These are phyloP conservation scores for Linnemannia exigua DNA, from an alignment of 192 early-diverging fungal species.

Conservation along the genomic window DNA sequence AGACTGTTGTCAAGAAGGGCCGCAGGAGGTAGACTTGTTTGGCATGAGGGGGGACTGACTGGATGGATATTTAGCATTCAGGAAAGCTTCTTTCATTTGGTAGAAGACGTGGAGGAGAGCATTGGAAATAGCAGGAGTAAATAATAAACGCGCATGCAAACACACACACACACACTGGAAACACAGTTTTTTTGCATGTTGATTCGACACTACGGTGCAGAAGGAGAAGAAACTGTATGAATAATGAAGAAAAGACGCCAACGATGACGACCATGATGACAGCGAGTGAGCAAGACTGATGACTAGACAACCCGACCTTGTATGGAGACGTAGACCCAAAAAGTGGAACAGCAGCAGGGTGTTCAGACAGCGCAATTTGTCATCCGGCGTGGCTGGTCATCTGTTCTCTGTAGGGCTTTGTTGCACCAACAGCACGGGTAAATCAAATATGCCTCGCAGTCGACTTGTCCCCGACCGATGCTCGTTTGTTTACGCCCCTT, in stretches of 20 bases:
- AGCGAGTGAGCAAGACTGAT: neutral
- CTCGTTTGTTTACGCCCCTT: neutral
- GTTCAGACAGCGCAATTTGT: neutral
- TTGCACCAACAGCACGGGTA: too few relatives aligned
- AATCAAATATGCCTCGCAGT: neutral
- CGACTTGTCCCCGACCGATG: neutral
- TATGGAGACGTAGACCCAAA: too few relatives aligned
- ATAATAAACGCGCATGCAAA: neutral
- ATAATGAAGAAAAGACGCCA: neutral
- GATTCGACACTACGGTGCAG: too few relatives aligned
- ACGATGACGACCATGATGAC: neutral
- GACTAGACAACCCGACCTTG: neutral
- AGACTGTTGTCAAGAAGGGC: constrained; percentile 57
- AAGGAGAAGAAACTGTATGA: neutral
- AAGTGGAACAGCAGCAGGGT: neutral
- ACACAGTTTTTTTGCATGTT: too few relatives aligned
- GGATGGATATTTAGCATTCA: too few relatives aligned
- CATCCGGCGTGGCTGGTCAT: neutral
- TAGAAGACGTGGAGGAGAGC: too few relatives aligned
- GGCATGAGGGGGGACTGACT: neutral
- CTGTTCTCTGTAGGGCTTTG: too few relatives aligned
- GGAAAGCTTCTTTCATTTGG: too few relatives aligned
- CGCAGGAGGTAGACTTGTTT: constrained; percentile 21
- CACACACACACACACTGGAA: too few relatives aligned
- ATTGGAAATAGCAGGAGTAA: neutral